Evolutionary conservation across 1,284 basidiomycete genomes (phyloP).

Genomic region (Termitomyces sp.): DNA sequence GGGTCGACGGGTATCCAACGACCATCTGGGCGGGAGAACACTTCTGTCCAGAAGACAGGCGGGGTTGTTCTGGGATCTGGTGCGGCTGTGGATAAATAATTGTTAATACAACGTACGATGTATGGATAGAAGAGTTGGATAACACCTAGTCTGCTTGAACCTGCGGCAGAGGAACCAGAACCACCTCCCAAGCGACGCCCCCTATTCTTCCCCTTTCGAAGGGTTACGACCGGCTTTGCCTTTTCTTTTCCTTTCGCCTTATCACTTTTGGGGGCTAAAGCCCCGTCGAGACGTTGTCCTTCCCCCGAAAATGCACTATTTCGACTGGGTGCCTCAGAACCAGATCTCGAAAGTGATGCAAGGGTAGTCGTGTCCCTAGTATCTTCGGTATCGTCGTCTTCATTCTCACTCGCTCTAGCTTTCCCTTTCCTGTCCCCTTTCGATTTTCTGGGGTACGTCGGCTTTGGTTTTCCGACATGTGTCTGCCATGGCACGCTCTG

Average conservation of each 20-base stretch:
- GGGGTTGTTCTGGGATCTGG: conserved; percentile 60
- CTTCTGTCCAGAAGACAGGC: conserved; percentile 96
- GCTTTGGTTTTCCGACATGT: conserved; percentile 48
- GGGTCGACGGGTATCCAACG: conserved; percentile 95
- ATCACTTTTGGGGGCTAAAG: conserved; percentile 32
- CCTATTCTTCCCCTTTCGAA: conserved; percentile 50
- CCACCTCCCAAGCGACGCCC: conserved; percentile 35
- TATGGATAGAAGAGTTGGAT: conserved; percentile 3
- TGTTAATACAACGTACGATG: conserved; percentile 4
- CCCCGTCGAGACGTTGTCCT: conserved; percentile 39
- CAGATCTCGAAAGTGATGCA: conserved; percentile 18
- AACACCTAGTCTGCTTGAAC: conserved; percentile 23
- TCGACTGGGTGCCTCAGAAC: conserved; percentile 15
- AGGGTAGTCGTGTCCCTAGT: conserved; percentile 37
- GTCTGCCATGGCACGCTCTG: conserved; percentile 89
- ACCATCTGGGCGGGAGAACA: conserved; percentile 88
- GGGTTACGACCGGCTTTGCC: conserved; percentile 45
- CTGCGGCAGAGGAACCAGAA: conserved; percentile 16
- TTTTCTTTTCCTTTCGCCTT: conserved; percentile 54
- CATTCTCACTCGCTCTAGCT: conserved; percentile 23
- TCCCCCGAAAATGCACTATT: conserved; percentile 29
- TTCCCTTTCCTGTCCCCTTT: conserved; percentile 26
- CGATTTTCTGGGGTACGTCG: conserved; percentile 35
- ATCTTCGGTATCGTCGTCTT: conserved; percentile 29
- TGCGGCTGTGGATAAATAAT: conserved; percentile 23